A percentile compares a stretch with the other conserved stretches of the same genome.
Evolutionary conservation across 2,329 filamentous ascomycete genomes (phyloP).

Genomic region (Trichoderma sp.): DNA sequence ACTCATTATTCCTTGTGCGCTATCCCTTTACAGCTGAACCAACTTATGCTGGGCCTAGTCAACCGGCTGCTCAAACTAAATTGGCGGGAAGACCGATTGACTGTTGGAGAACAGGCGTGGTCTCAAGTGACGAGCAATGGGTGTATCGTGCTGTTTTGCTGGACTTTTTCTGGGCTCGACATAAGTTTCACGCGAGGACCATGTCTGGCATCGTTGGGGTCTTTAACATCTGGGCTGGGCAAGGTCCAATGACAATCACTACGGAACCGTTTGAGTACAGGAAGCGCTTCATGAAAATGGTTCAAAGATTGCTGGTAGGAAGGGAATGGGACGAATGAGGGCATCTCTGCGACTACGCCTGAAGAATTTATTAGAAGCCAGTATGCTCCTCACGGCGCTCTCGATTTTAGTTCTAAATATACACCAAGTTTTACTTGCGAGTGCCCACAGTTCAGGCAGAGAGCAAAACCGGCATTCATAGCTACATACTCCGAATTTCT

Average conservation of each 20-base stretch:
- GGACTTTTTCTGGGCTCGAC: constrained; percentile 79
- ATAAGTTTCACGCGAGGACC: constrained; percentile 62
- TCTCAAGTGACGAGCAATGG: constrained; percentile 62
- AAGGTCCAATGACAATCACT: constrained; percentile 74
- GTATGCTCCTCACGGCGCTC: no score
- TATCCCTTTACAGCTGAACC: not conserved
- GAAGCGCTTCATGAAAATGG: constrained; percentile 51
- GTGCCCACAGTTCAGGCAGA: no score
- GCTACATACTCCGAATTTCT: no score
- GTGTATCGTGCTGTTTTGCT: constrained; percentile 66
- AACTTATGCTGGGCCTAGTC: constrained; percentile 36
- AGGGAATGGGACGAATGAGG: not conserved
- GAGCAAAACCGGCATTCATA: no score
- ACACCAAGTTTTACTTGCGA: no score
- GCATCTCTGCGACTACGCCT: no score
- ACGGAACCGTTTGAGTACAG: constrained; percentile 67
- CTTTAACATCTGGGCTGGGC: constrained; percentile 61
- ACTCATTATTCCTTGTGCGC: constrained; percentile 67
- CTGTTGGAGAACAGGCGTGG: constrained; percentile 60
- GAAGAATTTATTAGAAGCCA: no score
- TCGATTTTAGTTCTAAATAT: no score
- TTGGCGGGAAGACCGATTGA: not conserved
- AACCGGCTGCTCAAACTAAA: not conserved
- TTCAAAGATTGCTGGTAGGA: constrained; percentile 42
- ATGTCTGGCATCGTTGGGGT: constrained; percentile 64